A percentile compares a stretch with the other conserved stretches of the same genome.
Conservation (phyloP, 768 basidiomycete species). For the Amanita pallidorosea region DNA sequence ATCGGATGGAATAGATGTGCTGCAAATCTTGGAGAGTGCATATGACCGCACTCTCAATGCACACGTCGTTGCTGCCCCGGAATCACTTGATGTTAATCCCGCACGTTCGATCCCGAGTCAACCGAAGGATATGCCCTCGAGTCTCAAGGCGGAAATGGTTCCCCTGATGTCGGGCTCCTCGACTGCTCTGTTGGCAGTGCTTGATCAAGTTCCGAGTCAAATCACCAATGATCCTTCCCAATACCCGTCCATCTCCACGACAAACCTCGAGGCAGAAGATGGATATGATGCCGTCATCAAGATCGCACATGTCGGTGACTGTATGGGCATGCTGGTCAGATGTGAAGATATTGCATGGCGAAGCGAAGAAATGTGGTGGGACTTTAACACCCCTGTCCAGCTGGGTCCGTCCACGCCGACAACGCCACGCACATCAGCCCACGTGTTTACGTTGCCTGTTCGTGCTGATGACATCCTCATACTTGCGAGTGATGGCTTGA, state of each 20-base stretch:
- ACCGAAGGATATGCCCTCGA: neutral
- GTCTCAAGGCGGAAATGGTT: slow-evolving; percentile 1
- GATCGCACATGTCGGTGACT: slow-evolving; percentile 82
- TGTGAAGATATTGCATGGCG: slow-evolving; percentile 74
- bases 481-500: slow-evolving; percentile 71
- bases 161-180: slow-evolving; percentile 5
- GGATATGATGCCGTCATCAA: slow-evolving; percentile 51
- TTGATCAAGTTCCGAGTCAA: slow-evolving; percentile 11
- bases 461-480: slow-evolving; percentile 67
- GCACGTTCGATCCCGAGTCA: slow-evolving; percentile 2
- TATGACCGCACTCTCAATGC: slow-evolving; percentile 56
- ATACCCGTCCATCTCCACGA: neutral
- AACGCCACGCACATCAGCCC: slow-evolving; percentile 41
- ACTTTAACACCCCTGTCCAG: slow-evolving; percentile 39
- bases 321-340: slow-evolving; percentile 80
- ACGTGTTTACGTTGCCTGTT: slow-evolving; percentile 60
- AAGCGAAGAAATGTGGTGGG: slow-evolving; percentile 91
- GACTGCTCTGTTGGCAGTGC: slow-evolving; percentile 7
- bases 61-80: slow-evolving; percentile 32
- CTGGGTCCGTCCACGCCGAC: slow-evolving; percentile 23
- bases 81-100: slow-evolving; percentile 2
- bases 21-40: slow-evolving; percentile 59
- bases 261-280: slow-evolving; percentile 13
- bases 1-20: slow-evolving; percentile 58
- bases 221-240: slow-evolving; percentile 4